phyloP scores from a whole-genome alignment of 2,329 filamentous ascomycete genomes.

The Neofusicoccum sp. region DNA sequence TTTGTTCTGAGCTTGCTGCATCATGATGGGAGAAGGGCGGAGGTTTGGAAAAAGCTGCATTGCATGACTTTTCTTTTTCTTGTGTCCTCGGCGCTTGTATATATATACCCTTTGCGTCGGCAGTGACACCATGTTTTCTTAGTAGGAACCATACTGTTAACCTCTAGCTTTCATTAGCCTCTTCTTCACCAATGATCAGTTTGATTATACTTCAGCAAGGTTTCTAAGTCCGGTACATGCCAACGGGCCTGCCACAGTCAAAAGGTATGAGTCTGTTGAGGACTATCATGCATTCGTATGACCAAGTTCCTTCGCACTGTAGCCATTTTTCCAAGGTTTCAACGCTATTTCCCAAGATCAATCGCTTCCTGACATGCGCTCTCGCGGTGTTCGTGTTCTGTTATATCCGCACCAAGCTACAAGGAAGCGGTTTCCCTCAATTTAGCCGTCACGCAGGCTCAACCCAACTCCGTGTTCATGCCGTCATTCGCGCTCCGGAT shows the following conservation, averaged over 20 bases:
- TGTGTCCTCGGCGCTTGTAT: constrained; percentile 1
- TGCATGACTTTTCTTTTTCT: not conserved
- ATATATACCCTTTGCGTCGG: constrained; percentile 5
- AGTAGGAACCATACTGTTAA: not conserved
- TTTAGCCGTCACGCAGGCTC: not conserved
- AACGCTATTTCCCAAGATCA: not conserved
- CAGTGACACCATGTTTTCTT: constrained; percentile 4
- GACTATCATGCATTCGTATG: not conserved
- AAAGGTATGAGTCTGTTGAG: not conserved
- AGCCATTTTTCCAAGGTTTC: not conserved
- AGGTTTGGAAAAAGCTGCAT: not conserved
- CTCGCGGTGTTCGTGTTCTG: not conserved
- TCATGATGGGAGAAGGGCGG: not conserved
- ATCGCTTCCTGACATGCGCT: not conserved
- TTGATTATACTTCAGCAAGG: not conserved
- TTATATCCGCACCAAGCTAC: not conserved
- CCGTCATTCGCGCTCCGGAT: not conserved
- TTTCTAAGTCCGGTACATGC: too few species aligned
- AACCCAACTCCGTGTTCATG: not conserved
- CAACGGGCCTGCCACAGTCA: too few species aligned
- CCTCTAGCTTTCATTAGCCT: not conserved
- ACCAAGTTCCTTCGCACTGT: not conserved
- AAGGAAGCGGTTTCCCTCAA: not conserved
- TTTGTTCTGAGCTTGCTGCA: not conserved
- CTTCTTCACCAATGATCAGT: not conserved